These are phyloP conservation scores for Kodamaea derodonti DNA, from an alignment of 1,139 yeast species.

Conservation along the genomic window DNA sequence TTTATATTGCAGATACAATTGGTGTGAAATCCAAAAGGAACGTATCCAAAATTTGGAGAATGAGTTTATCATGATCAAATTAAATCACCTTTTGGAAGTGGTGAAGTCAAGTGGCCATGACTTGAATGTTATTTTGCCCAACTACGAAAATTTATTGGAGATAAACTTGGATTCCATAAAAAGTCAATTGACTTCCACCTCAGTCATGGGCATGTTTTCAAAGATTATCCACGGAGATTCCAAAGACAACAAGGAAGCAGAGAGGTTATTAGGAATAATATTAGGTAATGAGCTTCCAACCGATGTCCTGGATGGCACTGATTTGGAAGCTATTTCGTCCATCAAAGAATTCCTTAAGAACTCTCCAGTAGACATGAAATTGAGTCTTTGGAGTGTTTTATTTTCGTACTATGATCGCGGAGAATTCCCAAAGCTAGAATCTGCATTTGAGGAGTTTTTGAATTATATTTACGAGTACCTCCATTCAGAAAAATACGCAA, in stretches of 20 bases:
- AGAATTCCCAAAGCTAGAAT: constrained; percentile 38
- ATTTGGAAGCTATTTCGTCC: constrained; percentile 31
- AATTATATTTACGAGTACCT: constrained; percentile 38
- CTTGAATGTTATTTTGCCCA: constrained; percentile 27
- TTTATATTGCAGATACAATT: constrained; percentile 22
- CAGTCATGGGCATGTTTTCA: constrained; percentile 65
- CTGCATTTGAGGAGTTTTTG: constrained; percentile 55
- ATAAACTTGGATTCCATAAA: constrained; percentile 50
- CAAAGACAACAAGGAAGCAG: not conserved
- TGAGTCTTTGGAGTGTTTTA: constrained; percentile 75
- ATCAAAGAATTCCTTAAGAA: constrained; percentile 56
- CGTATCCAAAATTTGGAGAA: constrained; percentile 31
- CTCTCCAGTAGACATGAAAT: constrained; percentile 63
- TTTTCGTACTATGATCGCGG: constrained; percentile 54
- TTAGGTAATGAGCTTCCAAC: not conserved
- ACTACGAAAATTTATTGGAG: constrained; percentile 58
- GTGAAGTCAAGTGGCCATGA: constrained; percentile 7
- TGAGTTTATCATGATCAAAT: constrained; percentile 20
- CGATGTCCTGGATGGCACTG: constrained; percentile 2
- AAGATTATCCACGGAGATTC: constrained; percentile 45
- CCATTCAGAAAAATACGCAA: constrained; percentile 16
- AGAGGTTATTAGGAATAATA: not conserved
- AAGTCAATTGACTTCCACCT: constrained; percentile 62
- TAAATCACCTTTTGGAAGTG: constrained; percentile 19
- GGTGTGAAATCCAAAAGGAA: constrained; percentile 33